phyloP scores from a whole-genome alignment of 1,284 basidiomycete genomes.

The Trichosporon inkin region DNA sequence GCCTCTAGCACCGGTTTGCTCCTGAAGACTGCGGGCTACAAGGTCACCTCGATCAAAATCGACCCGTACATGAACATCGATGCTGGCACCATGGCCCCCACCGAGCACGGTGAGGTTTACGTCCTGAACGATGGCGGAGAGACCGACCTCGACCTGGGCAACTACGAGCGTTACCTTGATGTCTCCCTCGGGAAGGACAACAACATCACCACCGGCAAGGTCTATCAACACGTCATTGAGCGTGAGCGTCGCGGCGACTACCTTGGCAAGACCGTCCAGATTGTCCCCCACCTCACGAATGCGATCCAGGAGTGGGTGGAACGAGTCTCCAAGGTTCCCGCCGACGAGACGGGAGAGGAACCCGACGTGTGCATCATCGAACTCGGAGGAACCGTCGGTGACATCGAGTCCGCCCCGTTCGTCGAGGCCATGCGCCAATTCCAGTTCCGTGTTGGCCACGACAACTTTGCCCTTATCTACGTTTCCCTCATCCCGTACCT shows the following conservation, averaged over 20 bases:
- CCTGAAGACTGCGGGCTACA: slow-evolving; percentile 89
- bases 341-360: slow-evolving; percentile 87
- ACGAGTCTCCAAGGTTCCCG: slow-evolving; percentile 85
- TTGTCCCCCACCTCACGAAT: slow-evolving; percentile 93
- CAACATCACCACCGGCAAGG: slow-evolving; percentile 98
- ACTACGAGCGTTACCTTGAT: slow-evolving; percentile 96
- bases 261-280: slow-evolving; percentile 96
- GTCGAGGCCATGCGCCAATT: slow-evolving; percentile 99
- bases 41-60: slow-evolving; percentile 98
- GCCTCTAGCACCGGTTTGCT: slow-evolving; percentile 96
- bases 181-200: slow-evolving; percentile 92
- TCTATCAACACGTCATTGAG: slow-evolving; percentile 95
- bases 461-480: slow-evolving; percentile 96
- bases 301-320: slow-evolving; percentile 99
- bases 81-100: slow-evolving; percentile 98
- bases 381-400: slow-evolving; percentile 94
- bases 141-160: slow-evolving; percentile 95
- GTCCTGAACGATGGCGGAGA: slow-evolving; percentile 98
- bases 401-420: slow-evolving; percentile 95
- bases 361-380: slow-evolving; percentile 98
- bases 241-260: slow-evolving; percentile 97
- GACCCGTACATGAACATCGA: slow-evolving; percentile 99
- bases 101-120: slow-evolving; percentile 99
- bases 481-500: slow-evolving; percentile 98
- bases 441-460: slow-evolving; percentile 95